These are phyloP conservation scores for Oenanthe sinensis DNA, from an alignment of 129 eudicot genomes.

Conservation along the genomic window DNA sequence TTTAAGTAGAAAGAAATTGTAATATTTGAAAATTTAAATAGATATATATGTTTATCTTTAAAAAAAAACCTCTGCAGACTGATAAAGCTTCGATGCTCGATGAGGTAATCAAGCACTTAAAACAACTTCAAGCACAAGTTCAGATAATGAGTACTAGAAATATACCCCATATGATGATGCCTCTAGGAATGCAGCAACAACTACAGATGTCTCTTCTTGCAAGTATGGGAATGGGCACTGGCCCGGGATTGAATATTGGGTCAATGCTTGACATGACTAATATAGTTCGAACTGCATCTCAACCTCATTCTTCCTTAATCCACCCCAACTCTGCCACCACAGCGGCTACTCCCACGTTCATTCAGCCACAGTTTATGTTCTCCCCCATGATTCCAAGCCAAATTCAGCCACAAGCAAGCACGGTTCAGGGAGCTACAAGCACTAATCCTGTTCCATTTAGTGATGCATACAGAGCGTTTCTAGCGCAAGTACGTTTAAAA, in stretches of 20 bases:
- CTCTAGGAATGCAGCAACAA: conserved; percentile 52
- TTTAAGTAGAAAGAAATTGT: background rate
- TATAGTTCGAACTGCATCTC: conserved; percentile 18
- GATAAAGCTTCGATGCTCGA: conserved; percentile 95
- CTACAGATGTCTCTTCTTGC: conserved; percentile 78
- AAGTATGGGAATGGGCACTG: conserved; percentile 68
- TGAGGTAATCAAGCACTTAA: conserved; percentile 79
- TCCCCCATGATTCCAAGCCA: conserved; percentile 24
- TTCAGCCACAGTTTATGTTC: conserved; percentile 26
- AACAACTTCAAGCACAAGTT: conserved; percentile 82
- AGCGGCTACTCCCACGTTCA: conserved; percentile 15
- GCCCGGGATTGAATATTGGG: conserved; percentile 9
- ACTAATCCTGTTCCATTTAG: conserved; percentile 25
- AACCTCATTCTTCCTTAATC: conserved; percentile 24
- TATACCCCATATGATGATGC: conserved; percentile 65
- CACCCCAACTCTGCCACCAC: conserved; percentile 25
- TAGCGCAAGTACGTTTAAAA: conserved; percentile 50
- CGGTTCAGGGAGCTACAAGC: conserved; percentile 23
- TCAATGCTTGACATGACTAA: conserved; percentile 22
- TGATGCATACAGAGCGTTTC: conserved; percentile 46
- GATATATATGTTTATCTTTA: background rate
- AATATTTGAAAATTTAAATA: background rate
- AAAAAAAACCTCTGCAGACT: conserved; percentile 35
- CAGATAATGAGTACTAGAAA: conserved; percentile 57
- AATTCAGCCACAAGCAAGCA: conserved; percentile 28